phyloP scores from a whole-genome alignment of 441 rosid species.

The Biscutella laevigata region DNA sequence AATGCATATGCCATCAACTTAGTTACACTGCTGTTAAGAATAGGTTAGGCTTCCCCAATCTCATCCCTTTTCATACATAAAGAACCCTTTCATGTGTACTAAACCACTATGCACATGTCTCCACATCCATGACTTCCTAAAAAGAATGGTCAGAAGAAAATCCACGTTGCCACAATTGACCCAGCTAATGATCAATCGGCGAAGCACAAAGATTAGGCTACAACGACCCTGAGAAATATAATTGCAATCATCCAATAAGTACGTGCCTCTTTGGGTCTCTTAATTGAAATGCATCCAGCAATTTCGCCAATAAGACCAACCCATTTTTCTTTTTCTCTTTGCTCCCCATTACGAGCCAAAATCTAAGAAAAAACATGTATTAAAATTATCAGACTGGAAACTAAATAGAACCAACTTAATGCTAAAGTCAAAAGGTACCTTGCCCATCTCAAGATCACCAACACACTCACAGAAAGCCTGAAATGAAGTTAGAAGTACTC shows the following conservation, averaged over 20 bases:
- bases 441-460: slow-evolving; percentile 99
- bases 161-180: background rate
- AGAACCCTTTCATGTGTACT: background rate
- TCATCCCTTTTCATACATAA: background rate
- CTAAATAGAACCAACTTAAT: slow-evolving; percentile 5
- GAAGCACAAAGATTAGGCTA: slow-evolving; percentile 1
- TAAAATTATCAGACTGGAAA: slow-evolving; percentile 13
- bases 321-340: slow-evolving; percentile 89
- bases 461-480: slow-evolving; percentile 98
- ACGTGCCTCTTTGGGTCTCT: slow-evolving; percentile 94
- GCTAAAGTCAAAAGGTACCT: slow-evolving; percentile 43
- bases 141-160: slow-evolving; percentile 13
- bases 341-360: slow-evolving; percentile 88
- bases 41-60: background rate
- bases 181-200: slow-evolving; percentile 15
- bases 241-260: slow-evolving; percentile 4
- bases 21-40: background rate
- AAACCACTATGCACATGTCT: slow-evolving; percentile 9
- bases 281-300: slow-evolving; percentile 87
- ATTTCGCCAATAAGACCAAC: slow-evolving; percentile 77
- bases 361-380: slow-evolving; percentile 39
- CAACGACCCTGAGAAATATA: slow-evolving; percentile 11
- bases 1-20: background rate
- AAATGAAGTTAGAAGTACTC: slow-evolving; percentile 84
- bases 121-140: slow-evolving; percentile 1